phyloP scores from a whole-genome alignment of 2,329 filamentous ascomycete species.

The Nemania sp. region DNA sequence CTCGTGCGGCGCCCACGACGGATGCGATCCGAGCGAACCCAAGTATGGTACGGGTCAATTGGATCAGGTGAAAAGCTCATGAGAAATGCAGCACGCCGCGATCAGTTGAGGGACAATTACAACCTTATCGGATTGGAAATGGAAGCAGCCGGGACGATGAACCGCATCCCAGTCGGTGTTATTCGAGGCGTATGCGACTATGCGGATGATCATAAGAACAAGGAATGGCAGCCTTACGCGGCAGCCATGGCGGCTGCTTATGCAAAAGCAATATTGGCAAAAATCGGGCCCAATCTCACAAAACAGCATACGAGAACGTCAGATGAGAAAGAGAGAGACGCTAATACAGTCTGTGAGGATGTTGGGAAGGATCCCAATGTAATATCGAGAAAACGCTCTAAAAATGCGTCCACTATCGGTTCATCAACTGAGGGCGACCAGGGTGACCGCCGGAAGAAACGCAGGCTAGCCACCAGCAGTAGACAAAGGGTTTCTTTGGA shows the following conservation, averaged over 20 bases:
- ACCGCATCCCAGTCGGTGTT: constrained; percentile 8
- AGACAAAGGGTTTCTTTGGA: no score
- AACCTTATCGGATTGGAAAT: constrained; percentile 17
- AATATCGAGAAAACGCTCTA: no score
- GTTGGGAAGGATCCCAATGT: no score
- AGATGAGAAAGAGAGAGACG: no score
- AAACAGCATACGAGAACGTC: no score
- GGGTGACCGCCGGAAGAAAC: no score
- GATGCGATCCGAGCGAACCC: not conserved
- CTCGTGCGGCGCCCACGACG: not conserved
- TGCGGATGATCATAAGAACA: constrained; percentile 12
- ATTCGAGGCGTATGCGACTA: constrained; percentile 17
- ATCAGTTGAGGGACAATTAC: constrained; percentile 11
- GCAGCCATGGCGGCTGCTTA: constrained; percentile 18
- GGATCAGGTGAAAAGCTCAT: constrained; percentile 12
- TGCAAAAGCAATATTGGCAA: constrained; percentile 8
- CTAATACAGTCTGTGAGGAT: no score
- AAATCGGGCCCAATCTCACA: no score
- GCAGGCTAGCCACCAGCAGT: no score
- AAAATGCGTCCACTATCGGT: no score
- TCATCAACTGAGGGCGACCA: no score
- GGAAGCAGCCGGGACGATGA: constrained; percentile 15
- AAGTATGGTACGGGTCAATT: constrained; percentile 17
- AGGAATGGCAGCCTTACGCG: constrained; percentile 19
- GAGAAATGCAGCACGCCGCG: constrained; percentile 1